Percentiles rank a stretch among this genome's conserved stretches.
Conservation (phyloP, 1,284 basidiomycete genomes). For the Cutaneotrichosporon cyanovorans region DNA sequence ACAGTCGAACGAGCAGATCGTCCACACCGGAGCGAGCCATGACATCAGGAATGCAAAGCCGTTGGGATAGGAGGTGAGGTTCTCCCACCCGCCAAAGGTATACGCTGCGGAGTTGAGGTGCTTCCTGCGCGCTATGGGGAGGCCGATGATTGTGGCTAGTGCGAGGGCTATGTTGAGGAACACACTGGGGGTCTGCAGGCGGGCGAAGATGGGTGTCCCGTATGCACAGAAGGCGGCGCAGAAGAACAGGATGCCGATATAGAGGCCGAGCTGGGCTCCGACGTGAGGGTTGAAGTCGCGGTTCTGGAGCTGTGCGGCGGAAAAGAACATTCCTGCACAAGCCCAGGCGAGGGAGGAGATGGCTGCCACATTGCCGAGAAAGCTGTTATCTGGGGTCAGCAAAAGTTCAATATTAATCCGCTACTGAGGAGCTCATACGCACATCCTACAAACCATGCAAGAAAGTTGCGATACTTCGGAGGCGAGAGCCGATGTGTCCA, state of each 20-base stretch:
- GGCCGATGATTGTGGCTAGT: slow-evolving; percentile 64
- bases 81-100: slow-evolving; percentile 46
- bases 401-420: not conserved
- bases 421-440: too few relatives aligned
- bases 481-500: slow-evolving; percentile 45
- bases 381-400: slow-evolving; percentile 30
- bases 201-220: slow-evolving; percentile 58
- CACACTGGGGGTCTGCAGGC: slow-evolving; percentile 64
- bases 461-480: slow-evolving; percentile 32
- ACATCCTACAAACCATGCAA: slow-evolving; percentile 45
- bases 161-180: slow-evolving; percentile 62
- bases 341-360: slow-evolving; percentile 71
- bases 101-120: slow-evolving; percentile 60
- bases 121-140: slow-evolving; percentile 62
- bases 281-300: slow-evolving; percentile 28
- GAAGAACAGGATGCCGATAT: slow-evolving; percentile 34
- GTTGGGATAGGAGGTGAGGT: slow-evolving; percentile 58
- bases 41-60: slow-evolving; percentile 69
- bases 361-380: slow-evolving; percentile 58
- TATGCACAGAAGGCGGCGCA: slow-evolving; percentile 55
- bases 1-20: slow-evolving; percentile 56
- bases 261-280: slow-evolving; percentile 39
- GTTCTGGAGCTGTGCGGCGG: slow-evolving; percentile 35
- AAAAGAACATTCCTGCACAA: slow-evolving; percentile 35
- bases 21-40: slow-evolving; percentile 70